A percentile compares a stretch with the other conserved stretches of the same genome.
phyloP scores from a whole-genome alignment of 1,284 basidiomycete genomes.

The Melampsora americana region DNA sequence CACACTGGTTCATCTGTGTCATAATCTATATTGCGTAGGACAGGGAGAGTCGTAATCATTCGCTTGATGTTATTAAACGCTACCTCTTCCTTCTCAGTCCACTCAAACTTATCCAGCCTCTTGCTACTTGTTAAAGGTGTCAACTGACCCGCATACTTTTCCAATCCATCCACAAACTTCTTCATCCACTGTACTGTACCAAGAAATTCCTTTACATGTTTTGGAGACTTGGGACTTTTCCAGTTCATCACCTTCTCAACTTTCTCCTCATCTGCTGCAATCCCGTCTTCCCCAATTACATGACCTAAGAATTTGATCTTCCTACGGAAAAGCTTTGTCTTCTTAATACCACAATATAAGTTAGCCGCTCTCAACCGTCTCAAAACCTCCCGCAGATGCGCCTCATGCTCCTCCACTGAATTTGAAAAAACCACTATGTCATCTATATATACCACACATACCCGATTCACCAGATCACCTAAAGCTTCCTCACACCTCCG shows the following conservation, averaged over 20 bases:
- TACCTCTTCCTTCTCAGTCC: slow-evolving; percentile 15
- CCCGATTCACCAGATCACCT: background rate
- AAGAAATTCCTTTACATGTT: background rate
- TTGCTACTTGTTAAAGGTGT: background rate
- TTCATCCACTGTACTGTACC: too few species aligned
- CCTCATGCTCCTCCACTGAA: slow-evolving; percentile 54
- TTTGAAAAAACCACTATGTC: slow-evolving; percentile 59
- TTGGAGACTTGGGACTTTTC: background rate
- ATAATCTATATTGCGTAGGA: slow-evolving; percentile 52
- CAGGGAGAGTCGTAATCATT: slow-evolving; percentile 48
- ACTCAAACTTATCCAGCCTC: background rate
- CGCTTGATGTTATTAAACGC: slow-evolving; percentile 55
- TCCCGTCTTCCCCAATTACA: background rate
- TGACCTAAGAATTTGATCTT: slow-evolving; percentile 8
- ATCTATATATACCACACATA: slow-evolving; percentile 55
- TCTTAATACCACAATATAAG: slow-evolving; percentile 8
- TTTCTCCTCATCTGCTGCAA: background rate
- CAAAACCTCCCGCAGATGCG: too few species aligned
- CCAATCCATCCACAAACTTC: background rate
- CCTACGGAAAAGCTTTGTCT: background rate
- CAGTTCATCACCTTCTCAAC: background rate
- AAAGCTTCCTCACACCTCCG: slow-evolving; percentile 38
- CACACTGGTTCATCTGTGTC: slow-evolving; percentile 45
- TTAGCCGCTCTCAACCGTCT: background rate
- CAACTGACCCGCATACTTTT: background rate